These are phyloP conservation scores for Cytospora leucostoma DNA, from an alignment of 2,329 filamentous ascomycete genomes.

Conservation along the genomic window DNA sequence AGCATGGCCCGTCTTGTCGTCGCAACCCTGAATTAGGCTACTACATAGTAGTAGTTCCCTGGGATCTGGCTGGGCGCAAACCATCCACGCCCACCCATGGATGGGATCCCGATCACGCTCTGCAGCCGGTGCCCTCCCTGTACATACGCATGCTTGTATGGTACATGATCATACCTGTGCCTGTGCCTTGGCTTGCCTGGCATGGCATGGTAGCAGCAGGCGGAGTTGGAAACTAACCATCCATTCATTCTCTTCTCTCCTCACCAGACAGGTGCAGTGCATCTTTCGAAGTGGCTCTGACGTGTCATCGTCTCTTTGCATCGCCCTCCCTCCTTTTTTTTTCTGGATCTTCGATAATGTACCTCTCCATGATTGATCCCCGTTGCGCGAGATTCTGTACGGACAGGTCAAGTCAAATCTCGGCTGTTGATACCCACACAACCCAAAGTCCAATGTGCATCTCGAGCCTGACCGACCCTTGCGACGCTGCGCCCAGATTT, in stretches of 20 bases:
- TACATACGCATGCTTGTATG: constrained; percentile 6
- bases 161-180: constrained; percentile 21
- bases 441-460: constrained; percentile 12
- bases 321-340: constrained; percentile 3
- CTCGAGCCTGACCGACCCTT: constrained; percentile 8
- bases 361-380: constrained; percentile 5
- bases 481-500: constrained; percentile 1
- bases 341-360: neutral
- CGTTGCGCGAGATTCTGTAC: constrained; percentile 14
- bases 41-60: neutral
- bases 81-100: constrained; percentile 17
- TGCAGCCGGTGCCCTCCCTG: constrained; percentile 19
- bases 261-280: constrained; percentile 18
- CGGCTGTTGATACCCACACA: constrained; percentile 26
- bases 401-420: constrained; percentile 10
- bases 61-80: constrained; percentile 20
- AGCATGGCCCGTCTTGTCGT: constrained; percentile 16
- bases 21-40: constrained; percentile 5
- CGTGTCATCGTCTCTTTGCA: constrained; percentile 31
- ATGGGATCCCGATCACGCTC: constrained; percentile 25
- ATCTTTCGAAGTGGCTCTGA: constrained; percentile 33
- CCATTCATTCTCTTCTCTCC: neutral
- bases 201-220: constrained; percentile 15
- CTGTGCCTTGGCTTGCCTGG: constrained; percentile 1
- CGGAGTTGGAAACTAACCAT: constrained; percentile 20